These are phyloP conservation scores for Triangularia verruculosa DNA, from an alignment of 2,329 filamentous ascomycete genomes.

Conservation along the genomic window DNA sequence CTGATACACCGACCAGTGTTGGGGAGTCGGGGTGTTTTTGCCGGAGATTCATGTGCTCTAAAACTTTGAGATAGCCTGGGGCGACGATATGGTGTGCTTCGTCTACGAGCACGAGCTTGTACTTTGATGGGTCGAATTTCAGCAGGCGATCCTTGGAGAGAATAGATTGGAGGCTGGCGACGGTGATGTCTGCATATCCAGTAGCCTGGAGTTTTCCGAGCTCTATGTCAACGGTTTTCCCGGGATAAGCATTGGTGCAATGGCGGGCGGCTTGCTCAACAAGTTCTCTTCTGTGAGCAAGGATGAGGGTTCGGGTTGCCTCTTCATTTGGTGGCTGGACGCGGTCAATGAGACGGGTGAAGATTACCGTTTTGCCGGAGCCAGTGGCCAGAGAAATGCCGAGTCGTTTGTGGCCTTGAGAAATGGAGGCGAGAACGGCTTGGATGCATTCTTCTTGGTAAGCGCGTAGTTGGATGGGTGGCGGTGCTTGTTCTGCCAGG, in stretches of 20 bases:
- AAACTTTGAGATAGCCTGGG: conserved; percentile 67
- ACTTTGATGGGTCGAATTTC: conserved; percentile 76
- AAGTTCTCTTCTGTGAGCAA: conserved; percentile 88
- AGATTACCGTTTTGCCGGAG: conserved; percentile 91
- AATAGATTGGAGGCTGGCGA: conserved; percentile 87
- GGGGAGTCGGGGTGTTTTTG: conserved; percentile 50
- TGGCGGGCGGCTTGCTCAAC: conserved; percentile 91
- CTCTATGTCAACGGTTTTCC: conserved; percentile 81
- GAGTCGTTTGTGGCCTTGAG: conserved; percentile 71
- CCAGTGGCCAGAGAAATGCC: conserved; percentile 86
- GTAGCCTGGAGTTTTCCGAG: conserved; percentile 78
- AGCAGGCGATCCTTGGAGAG: conserved; percentile 69
- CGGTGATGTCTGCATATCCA: conserved; percentile 83
- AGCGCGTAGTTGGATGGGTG: conserved; percentile 47
- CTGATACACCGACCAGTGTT: conserved; percentile 79
- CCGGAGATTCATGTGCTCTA: conserved; percentile 74
- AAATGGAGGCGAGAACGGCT: conserved; percentile 68
- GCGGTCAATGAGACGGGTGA: conserved; percentile 88
- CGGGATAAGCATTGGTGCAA: conserved; percentile 75
- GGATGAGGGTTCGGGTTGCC: conserved; percentile 77
- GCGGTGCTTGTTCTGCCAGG: neutral
- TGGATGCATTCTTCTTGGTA: conserved; percentile 93
- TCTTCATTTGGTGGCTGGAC: conserved; percentile 54
- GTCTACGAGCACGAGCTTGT: conserved; percentile 91
- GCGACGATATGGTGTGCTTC: conserved; percentile 97